A percentile compares a stretch with the other conserved stretches of the same genome.
phyloP scores from a whole-genome alignment of 2,329 filamentous ascomycete species.

The Teratosphaeria zuluensis region DNA sequence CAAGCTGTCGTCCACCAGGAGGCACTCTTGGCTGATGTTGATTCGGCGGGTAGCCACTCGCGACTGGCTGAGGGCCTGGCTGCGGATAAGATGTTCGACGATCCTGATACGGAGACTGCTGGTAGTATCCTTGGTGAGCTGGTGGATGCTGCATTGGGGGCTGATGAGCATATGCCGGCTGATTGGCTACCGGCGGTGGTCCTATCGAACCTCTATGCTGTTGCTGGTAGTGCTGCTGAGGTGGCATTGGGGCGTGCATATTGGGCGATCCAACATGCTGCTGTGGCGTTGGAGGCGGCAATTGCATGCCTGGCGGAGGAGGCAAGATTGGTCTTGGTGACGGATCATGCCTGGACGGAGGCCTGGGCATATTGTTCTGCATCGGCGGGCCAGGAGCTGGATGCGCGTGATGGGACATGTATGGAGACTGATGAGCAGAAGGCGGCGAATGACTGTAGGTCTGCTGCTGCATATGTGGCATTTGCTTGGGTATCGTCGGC shows the following conservation, averaged over 20 bases:
- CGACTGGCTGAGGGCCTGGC: neutral
- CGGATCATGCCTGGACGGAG: slow-evolving; percentile 16
- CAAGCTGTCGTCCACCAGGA: slow-evolving; percentile 37
- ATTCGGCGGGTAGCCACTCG: neutral
- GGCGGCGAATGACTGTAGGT: slow-evolving; percentile 26
- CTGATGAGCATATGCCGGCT: slow-evolving; percentile 10
- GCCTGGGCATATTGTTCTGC: slow-evolving; percentile 20
- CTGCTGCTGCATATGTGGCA: slow-evolving; percentile 17
- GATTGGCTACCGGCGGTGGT: slow-evolving; percentile 9
- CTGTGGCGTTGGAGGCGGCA: slow-evolving; percentile 18
- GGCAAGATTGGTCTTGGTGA: slow-evolving; percentile 29
- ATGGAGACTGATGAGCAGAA: slow-evolving; percentile 28
- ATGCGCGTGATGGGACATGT: slow-evolving; percentile 21
- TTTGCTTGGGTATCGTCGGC: slow-evolving; percentile 16
- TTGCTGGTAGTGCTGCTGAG: slow-evolving; percentile 20
- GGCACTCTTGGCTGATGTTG: slow-evolving; percentile 20
- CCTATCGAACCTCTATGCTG: slow-evolving; percentile 13
- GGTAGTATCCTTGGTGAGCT: slow-evolving; percentile 17
- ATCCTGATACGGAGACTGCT: slow-evolving; percentile 17
- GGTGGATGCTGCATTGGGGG: slow-evolving; percentile 22
- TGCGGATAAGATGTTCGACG: slow-evolving; percentile 3
- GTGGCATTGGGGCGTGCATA: slow-evolving; percentile 19
- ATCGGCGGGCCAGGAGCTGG: slow-evolving; percentile 22
- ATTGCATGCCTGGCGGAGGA: slow-evolving; percentile 27
- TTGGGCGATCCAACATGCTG: slow-evolving; percentile 24